Conservation (phyloP, 441 rosid species). For the Pelargonium australe region DNA sequence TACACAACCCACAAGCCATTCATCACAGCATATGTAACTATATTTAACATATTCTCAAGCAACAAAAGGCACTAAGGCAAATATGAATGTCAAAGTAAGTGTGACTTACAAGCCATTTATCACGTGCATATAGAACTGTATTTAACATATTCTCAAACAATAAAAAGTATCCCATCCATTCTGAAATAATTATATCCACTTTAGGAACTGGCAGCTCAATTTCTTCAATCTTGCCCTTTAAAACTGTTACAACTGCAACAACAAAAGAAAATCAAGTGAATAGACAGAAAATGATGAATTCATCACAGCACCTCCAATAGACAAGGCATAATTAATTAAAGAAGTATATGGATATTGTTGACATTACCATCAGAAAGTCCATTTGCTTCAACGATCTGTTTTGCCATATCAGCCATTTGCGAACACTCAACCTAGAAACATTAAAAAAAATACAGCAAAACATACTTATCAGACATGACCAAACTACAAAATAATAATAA, state of each 20-base stretch:
- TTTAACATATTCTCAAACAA: slow-evolving; percentile 93
- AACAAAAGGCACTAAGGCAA: background rate
- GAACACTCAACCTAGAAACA: slow-evolving; percentile 80
- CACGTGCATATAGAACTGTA: slow-evolving; percentile 85
- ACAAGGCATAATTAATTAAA: background rate
- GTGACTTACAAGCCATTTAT: slow-evolving; percentile 95
- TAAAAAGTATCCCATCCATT: slow-evolving; percentile 99
- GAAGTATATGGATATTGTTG: background rate
- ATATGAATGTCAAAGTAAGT: background rate
- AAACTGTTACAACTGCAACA: slow-evolving; percentile 71
- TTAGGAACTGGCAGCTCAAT: slow-evolving; percentile 77
- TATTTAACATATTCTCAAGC: background rate
- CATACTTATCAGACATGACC: background rate
- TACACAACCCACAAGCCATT: background rate
- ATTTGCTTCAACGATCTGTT: slow-evolving; percentile 80
- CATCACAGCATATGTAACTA: background rate
- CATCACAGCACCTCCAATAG: background rate
- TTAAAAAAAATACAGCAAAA: background rate
- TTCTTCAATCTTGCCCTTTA: slow-evolving; percentile 97
- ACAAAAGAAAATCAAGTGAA: background rate
- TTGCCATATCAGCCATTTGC: slow-evolving; percentile 92
- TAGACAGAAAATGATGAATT: slow-evolving; percentile 10
- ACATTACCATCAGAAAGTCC: slow-evolving; percentile 71
- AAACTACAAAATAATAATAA: background rate
- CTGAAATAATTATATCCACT: slow-evolving; percentile 95